Conservation (phyloP, 208 protist genomes). For the Leishmania amazonensis region DNA sequence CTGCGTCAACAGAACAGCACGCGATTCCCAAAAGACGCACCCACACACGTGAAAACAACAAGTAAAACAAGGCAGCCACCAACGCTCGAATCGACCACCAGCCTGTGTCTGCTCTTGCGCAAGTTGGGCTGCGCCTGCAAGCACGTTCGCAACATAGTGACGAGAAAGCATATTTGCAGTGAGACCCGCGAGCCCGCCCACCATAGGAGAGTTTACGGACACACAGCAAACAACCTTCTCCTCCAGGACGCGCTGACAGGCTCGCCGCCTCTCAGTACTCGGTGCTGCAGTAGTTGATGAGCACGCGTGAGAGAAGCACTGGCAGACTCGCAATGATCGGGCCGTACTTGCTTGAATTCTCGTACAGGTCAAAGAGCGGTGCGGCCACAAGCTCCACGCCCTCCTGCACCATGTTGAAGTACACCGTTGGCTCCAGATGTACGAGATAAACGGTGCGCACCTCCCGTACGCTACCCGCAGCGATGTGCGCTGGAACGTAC, state of each 20-base stretch:
- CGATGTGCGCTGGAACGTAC: slow-evolving; percentile 91
- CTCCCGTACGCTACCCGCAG: slow-evolving; percentile 78
- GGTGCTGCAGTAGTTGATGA: slow-evolving; percentile 83
- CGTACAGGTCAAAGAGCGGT: slow-evolving; percentile 92
- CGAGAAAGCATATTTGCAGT: not conserved
- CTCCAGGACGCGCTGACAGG: not conserved
- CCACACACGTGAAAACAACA: not conserved
- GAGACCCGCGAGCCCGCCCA: not conserved
- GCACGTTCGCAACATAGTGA: not conserved
- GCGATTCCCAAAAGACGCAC: not conserved
- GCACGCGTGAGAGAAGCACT: slow-evolving; percentile 72
- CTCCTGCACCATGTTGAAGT: slow-evolving; percentile 66
- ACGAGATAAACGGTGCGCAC: slow-evolving; percentile 86
- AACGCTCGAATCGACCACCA: not conserved
- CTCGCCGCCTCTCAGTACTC: slow-evolving; percentile 38
- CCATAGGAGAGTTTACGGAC: not conserved
- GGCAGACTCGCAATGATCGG: slow-evolving; percentile 83
- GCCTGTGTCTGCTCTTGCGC: not conserved
- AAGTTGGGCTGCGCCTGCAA: not conserved
- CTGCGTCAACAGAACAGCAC: not conserved
- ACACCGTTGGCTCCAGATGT: slow-evolving; percentile 65
- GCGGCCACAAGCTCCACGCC: slow-evolving; percentile 86
- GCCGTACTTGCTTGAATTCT: slow-evolving; percentile 88
- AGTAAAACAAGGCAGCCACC: not conserved
- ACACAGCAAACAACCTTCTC: not conserved